Evolutionary conservation across 495 filamentous ascomycete genomes (phyloP), one percentile per base, ranked within the genome.

Genomic region (Neurospora sp.): DNA sequence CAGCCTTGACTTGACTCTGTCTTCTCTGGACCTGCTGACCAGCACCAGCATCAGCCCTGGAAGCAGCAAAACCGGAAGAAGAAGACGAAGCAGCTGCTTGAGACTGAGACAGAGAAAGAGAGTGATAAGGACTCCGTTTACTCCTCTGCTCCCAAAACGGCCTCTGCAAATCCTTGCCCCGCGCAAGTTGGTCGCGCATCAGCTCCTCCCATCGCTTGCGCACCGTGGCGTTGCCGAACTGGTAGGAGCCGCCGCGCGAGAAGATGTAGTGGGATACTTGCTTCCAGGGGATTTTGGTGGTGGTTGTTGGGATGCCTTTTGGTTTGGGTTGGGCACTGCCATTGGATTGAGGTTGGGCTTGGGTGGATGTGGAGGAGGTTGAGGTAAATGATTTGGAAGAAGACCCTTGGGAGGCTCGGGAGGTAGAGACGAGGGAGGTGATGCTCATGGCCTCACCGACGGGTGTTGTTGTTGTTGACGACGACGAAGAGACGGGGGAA

Each of bases 221-320:
- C 77, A 92, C 95, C 0, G 94, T 97, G 3, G 92, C 89, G 79
- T 94, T 90, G 1, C 93, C 94, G 80, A 97, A 98, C 65, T 85
- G 87, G 78, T 97, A 97, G 3, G 89, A 90, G 0, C 93, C 94
- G 18, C 93, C 94, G 72, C 91, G 78, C 1, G 77, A 76, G 71
- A 81, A 81, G 65, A 98, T 96, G 72, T 92, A 91, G 73, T 92
- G 86, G 2, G 90, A 87, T 4, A 97, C 90, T 71, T 87, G 85
- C 83, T 95, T 95, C 94, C 94, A 98, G 3, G 93, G 89, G 0
- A 95, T 83, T 77, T 89, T 92, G 10, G 81, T 65, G 12, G 53
- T 65, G 27, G 53, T 65, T 7, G 53, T 65, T 18, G 53, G 53
- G 53, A 65, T 35, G 14, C 27, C 27, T 37, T 37, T 37, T 37